Conservation (phyloP, 2,329 filamentous ascomycete species). For the Raffaelea arxii region DNA sequence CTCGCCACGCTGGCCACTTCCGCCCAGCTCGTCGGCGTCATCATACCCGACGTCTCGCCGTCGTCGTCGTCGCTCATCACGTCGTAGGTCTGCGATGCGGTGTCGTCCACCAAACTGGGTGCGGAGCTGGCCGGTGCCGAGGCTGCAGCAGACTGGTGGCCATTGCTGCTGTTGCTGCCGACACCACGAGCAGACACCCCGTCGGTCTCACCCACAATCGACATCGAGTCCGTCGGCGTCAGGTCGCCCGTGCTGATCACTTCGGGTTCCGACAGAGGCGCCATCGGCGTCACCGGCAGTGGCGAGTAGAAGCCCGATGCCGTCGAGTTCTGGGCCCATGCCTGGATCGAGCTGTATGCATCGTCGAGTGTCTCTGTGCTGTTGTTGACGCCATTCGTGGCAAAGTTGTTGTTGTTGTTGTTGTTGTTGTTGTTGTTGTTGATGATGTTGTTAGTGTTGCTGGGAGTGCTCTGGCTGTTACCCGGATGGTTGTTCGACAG, state of each 20-base stretch:
- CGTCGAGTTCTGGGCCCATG: constrained; percentile 47
- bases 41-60: constrained; percentile 40
- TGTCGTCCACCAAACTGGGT: neutral
- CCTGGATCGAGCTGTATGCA: constrained; percentile 52
- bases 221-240: constrained; percentile 51
- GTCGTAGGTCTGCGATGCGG: constrained; percentile 28
- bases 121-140: constrained; percentile 6
- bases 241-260: constrained; percentile 42
- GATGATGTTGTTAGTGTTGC: neutral
- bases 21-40: constrained; percentile 54
- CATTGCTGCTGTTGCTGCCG: neutral
- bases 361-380: constrained; percentile 28
- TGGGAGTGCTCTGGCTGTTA: too few relatives aligned
- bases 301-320: constrained; percentile 47
- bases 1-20: constrained; percentile 55
- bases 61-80: constrained; percentile 51
- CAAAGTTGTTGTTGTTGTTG: neutral
- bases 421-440: constrained; percentile 5
- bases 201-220: constrained; percentile 42
- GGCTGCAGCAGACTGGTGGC: constrained; percentile 18
- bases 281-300: constrained; percentile 40
- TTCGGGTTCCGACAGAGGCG: constrained; percentile 41
- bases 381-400: constrained; percentile 32
- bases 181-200: constrained; percentile 14
- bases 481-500: too few relatives aligned